Evolutionary conservation across 495 filamentous ascomycete genomes (phyloP).

Genomic region (Penicillium odoratum): DNA sequence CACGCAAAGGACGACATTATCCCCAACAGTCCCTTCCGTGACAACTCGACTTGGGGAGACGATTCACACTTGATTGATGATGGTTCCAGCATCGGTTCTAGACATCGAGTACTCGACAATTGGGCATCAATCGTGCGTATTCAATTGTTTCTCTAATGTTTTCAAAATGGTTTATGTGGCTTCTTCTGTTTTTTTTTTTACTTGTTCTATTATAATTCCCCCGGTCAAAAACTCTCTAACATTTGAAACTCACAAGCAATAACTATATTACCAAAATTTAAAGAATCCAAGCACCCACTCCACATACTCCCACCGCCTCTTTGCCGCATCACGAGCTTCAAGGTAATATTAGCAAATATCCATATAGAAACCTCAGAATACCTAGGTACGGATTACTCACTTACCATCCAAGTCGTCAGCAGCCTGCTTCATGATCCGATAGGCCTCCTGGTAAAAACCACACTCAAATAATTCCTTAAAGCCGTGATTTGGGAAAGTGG

Average conservation of each 20-base stretch:
- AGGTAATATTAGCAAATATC: neutral
- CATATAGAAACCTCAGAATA: neutral
- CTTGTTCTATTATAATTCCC: too few relatives aligned
- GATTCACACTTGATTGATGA: constrained; percentile 4
- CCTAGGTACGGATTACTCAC: neutral
- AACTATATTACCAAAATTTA: neutral
- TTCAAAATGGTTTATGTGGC: too few relatives aligned
- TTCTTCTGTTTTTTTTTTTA: too few relatives aligned
- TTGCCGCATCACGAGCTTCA: neutral
- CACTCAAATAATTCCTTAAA: neutral
- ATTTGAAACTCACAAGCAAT: neutral
- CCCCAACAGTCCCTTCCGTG: neutral
- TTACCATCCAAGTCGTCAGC: constrained; percentile 2
- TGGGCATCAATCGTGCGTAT: neutral
- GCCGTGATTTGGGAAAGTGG: neutral
- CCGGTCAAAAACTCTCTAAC: too few relatives aligned
- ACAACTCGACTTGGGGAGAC: constrained; percentile 1
- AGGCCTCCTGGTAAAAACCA: constrained; percentile 2
- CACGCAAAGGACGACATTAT: neutral
- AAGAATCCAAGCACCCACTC: constrained; percentile 1
- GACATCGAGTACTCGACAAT: constrained; percentile 1
- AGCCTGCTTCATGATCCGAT: constrained; percentile 2
- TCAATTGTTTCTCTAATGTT: too few relatives aligned
- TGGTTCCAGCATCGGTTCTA: constrained; percentile 1
- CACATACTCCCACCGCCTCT: neutral